Conservation (phyloP, 2,329 filamentous ascomycete genomes). For the Fusarium decemcellulare region DNA sequence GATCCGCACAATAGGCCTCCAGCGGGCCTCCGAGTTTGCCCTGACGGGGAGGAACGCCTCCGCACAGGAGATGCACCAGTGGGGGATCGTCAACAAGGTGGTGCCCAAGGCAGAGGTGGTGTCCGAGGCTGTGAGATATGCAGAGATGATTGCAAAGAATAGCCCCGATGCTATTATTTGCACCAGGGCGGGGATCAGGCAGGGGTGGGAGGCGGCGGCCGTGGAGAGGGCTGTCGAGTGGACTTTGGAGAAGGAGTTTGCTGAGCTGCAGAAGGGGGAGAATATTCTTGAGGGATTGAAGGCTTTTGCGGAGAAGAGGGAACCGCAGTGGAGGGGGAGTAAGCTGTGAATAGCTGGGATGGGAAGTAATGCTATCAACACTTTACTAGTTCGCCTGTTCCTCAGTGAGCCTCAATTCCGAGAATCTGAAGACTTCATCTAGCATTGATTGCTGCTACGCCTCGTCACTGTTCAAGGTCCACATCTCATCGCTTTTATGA, state of each 20-base stretch:
- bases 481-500: too few species aligned
- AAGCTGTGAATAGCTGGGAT: background rate
- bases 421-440: too few species aligned
- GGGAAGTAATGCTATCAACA: too few species aligned
- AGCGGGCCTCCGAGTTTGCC: conserved; percentile 64
- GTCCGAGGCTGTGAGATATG: conserved; percentile 70
- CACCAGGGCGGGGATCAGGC: conserved; percentile 74
- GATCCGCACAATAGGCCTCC: conserved; percentile 61
- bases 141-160: conserved; percentile 70
- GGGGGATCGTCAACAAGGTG: conserved; percentile 41
- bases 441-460: too few species aligned
- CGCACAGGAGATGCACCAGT: conserved; percentile 54
- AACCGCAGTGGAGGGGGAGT: conserved; percentile 73
- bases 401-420: too few species aligned
- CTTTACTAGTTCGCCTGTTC: too few species aligned
- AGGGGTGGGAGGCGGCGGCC: conserved; percentile 79
- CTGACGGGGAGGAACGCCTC: conserved; percentile 61
- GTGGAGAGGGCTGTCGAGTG: conserved; percentile 66
- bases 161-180: conserved; percentile 81
- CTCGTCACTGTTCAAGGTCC: too few species aligned
- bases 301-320: conserved; percentile 80
- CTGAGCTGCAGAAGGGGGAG: conserved; percentile 71
- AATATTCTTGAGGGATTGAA: conserved; percentile 79
- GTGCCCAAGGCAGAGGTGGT: conserved; percentile 56
- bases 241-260: conserved; percentile 60